These are phyloP conservation scores for Penicillium sp. DNA, from an alignment of 2,329 filamentous ascomycete species.

Conservation along the genomic window DNA sequence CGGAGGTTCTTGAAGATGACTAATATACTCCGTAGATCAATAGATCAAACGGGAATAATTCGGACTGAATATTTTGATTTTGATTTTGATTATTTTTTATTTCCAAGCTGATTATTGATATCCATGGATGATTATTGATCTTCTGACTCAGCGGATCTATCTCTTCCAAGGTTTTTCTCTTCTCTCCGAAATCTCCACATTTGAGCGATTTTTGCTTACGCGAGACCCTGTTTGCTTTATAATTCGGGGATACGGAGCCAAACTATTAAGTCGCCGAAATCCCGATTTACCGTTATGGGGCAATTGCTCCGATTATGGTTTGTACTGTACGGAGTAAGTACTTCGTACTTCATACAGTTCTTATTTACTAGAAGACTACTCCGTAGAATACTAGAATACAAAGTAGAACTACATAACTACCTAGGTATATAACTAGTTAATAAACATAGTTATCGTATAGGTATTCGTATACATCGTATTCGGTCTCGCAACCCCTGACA, in stretches of 20 bases:
- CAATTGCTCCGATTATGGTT: conserved; percentile 8
- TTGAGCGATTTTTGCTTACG: conserved; percentile 17
- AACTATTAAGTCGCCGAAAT: conserved; percentile 16
- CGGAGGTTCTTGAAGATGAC: neutral
- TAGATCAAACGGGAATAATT: conserved; percentile 7
- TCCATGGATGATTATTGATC: neutral
- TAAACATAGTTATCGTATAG: too few species aligned
- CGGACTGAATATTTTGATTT: too few species aligned
- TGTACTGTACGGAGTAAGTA: too few species aligned
- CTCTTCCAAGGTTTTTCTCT: neutral
- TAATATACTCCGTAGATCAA: too few species aligned
- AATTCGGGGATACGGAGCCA: neutral
- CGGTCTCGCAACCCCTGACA: neutral
- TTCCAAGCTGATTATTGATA: too few species aligned
- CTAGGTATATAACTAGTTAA: too few species aligned
- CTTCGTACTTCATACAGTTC: too few species aligned
- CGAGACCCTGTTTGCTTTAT: conserved; percentile 2
- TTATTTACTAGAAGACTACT: too few species aligned
- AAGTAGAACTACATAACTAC: too few species aligned
- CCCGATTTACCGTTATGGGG: conserved; percentile 21
- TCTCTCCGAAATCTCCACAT: neutral
- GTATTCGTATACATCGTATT: neutral
- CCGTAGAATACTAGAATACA: too few species aligned
- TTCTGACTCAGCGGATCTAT: conserved; percentile 18
- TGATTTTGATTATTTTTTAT: too few species aligned